These are phyloP conservation scores for Pichia sp. DNA, from an alignment of 1,139 yeast species.

Conservation along the genomic window DNA sequence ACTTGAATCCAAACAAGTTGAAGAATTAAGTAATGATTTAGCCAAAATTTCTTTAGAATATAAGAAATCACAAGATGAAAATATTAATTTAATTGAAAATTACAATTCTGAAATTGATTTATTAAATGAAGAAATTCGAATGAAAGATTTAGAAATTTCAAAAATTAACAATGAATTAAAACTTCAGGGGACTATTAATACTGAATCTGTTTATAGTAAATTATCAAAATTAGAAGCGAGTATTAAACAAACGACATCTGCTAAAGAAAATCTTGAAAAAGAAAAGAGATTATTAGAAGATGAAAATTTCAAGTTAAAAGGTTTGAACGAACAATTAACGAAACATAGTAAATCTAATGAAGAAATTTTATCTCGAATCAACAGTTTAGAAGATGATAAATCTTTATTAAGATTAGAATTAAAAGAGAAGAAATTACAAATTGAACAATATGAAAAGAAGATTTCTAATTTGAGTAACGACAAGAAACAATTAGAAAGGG, in stretches of 20 bases:
- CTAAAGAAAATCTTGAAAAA: conserved; percentile 12
- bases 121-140: conserved; percentile 17
- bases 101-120: conserved; percentile 12
- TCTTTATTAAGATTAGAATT: conserved; percentile 4
- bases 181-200: conserved; percentile 1
- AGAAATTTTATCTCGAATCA: conserved; percentile 9
- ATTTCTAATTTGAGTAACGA: conserved; percentile 13
- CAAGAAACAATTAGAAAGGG: conserved; percentile 1
- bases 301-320: conserved; percentile 8
- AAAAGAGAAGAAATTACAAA: background rate
- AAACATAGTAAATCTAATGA: conserved; percentile 1
- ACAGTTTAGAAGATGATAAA: conserved; percentile 13
- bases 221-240: conserved; percentile 10
- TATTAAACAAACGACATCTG: conserved; percentile 11
- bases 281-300: conserved; percentile 16
- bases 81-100: conserved; percentile 7
- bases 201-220: conserved; percentile 23
- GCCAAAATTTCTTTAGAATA: conserved; percentile 23
- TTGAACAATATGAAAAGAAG: conserved; percentile 13
- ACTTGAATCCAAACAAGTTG: conserved; percentile 4
- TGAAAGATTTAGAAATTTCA: conserved; percentile 18
- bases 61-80: conserved; percentile 19
- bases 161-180: conserved; percentile 13
- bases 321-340: background rate
- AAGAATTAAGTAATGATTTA: conserved; percentile 21